Evolutionary conservation across 2,329 filamentous ascomycete genomes (phyloP), one percentile per base, ranked within the genome.

Genomic region (Xylaria sp.): DNA sequence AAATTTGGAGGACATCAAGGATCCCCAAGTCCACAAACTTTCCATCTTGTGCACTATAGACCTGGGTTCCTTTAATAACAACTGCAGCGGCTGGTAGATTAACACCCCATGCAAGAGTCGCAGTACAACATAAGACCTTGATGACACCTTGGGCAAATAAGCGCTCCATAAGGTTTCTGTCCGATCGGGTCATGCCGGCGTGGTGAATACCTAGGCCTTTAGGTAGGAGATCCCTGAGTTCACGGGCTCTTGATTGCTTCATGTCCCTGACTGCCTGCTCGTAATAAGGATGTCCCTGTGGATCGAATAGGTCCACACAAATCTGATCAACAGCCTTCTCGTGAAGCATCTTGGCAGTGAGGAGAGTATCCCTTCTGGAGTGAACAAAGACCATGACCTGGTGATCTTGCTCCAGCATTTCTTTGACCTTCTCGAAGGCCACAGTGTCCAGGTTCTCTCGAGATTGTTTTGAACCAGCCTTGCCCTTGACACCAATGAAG

Each of bases 311-410:
- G 65, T 97, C 92, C 11, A 89, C 82, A 69, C 91, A 93, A 49
- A 89, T 86, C 44, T 97, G 86, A 38, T 98, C 94, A 2, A 89
- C 83, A 0, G 96, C 96, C 83, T 96, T 94, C 73, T 97, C 90
- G 68, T 92, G 89, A 29, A 99, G 83, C 82, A 91, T 93, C 71
- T 92, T 91, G 51, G 96, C 94, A 1, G 95, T 96, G 68, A 91
- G 87, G 71, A 97, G 89, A 0, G 96, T 99, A 73, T 99, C 96
- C 77, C 97, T 94, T 29, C 96, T 87, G 0, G 95, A 97, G 78
- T 99, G 96, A 11, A 99, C 96, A 78, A 99, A 99, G 0, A 99
- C 95, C 96, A 99, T 99, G 71, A 99, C 87, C 78, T 99, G 96
- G 75, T 99, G 96, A n/a, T 92, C 94, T 65, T 85, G 84, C 76